These are phyloP conservation scores for Puccinia horiana DNA, from an alignment of 1,284 basidiomycete genomes.

Conservation along the genomic window DNA sequence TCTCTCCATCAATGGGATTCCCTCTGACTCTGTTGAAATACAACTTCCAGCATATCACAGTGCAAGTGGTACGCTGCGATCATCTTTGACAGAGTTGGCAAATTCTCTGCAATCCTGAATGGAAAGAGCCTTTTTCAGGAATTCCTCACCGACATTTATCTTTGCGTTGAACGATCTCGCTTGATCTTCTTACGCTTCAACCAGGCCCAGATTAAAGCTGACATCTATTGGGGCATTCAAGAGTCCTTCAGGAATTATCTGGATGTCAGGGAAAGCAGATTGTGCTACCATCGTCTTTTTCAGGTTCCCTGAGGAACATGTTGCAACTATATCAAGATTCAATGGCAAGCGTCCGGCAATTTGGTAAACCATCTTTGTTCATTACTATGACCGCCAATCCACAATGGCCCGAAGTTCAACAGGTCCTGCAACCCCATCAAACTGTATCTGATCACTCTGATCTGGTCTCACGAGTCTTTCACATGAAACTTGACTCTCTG, in stretches of 20 bases:
- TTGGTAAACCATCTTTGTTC: conserved; percentile 61
- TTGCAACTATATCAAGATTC: conserved; percentile 62
- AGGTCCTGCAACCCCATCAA: conserved; percentile 55
- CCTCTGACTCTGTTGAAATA: neutral
- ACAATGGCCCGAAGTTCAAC: conserved; percentile 53
- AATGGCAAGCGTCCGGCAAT: conserved; percentile 60
- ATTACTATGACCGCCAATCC: no score
- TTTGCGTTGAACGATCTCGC: conserved; percentile 8
- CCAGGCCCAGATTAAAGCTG: conserved; percentile 2
- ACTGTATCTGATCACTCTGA: conserved; percentile 64
- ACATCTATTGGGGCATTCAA: neutral
- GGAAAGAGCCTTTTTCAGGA: neutral
- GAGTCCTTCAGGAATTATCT: conserved; percentile 52
- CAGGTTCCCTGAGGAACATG: conserved; percentile 61
- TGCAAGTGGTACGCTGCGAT: conserved; percentile 11
- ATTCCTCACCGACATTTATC: neutral
- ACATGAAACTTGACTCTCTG: conserved; percentile 60
- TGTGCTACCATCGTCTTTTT: conserved; percentile 61
- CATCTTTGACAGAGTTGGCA: neutral
- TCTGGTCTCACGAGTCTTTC: conserved; percentile 62
- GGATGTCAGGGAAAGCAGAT: conserved; percentile 58
- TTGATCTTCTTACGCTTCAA: neutral
- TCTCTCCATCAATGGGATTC: neutral
- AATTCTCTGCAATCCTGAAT: neutral
- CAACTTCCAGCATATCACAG: neutral